These are phyloP conservation scores for Gautieria morchelliformis DNA, from an alignment of 768 basidiomycete genomes.

Conservation along the genomic window DNA sequence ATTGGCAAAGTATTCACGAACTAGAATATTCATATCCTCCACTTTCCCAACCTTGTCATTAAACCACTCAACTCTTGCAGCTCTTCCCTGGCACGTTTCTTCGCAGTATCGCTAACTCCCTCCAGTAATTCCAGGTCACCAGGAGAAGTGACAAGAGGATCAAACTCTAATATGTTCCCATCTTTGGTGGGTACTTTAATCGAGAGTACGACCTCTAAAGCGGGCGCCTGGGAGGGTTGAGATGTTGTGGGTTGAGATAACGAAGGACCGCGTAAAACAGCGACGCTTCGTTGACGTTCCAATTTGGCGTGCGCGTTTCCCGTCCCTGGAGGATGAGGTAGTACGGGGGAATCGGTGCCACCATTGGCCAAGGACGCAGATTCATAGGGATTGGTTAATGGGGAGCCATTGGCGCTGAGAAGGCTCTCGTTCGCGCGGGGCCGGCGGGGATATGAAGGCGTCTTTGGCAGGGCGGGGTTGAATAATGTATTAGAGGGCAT, in stretches of 20 bases:
- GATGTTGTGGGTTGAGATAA: neutral
- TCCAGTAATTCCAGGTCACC: conserved; percentile 64
- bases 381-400: conserved; percentile 68
- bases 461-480: conserved; percentile 57
- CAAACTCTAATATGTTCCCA: conserved; percentile 76
- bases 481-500: conserved; percentile 59
- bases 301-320: conserved; percentile 9
- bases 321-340: conserved; percentile 15
- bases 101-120: conserved; percentile 72
- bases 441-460: conserved; percentile 50
- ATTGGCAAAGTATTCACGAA: neutral
- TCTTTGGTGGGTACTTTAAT: conserved; percentile 59
- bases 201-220: conserved; percentile 14
- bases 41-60: conserved; percentile 65
- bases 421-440: conserved; percentile 69
- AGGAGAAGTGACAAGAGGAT: conserved; percentile 69
- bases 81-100: conserved; percentile 72
- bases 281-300: conserved; percentile 13
- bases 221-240: conserved; percentile 4
- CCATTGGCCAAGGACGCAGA: conserved; percentile 35
- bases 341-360: conserved; percentile 17
- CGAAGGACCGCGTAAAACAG: conserved; percentile 3
- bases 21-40: conserved; percentile 39
- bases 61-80: conserved; percentile 51
- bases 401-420: conserved; percentile 77